These are phyloP conservation scores for Tolypocladium tundrense DNA, from an alignment of 2,329 filamentous ascomycete genomes.

Conservation along the genomic window DNA sequence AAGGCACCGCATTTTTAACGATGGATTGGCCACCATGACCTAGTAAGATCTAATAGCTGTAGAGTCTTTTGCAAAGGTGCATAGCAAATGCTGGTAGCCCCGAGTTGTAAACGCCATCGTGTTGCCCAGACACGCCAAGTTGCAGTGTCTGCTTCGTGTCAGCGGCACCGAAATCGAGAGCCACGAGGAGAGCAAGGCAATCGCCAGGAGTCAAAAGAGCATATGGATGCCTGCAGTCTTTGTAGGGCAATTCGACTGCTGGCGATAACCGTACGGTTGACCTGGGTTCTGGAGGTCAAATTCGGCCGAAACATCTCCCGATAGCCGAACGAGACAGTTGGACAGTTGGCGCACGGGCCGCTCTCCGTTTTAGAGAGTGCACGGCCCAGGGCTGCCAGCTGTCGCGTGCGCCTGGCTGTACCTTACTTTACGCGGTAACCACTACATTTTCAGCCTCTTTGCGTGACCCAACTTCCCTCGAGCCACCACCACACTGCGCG, in stretches of 20 bases:
- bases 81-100: neutral
- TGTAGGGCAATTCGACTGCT: neutral
- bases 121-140: neutral
- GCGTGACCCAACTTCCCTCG: neutral
- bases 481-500: neutral
- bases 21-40: neutral
- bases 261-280: neutral
- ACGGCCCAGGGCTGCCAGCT: neutral
- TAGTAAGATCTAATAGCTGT: neutral
- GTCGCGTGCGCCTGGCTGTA: neutral
- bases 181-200: neutral
- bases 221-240: neutral
- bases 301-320: slow-evolving; percentile 1
- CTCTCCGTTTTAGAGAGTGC: neutral
- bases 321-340: neutral
- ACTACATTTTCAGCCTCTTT: neutral
- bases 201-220: neutral
- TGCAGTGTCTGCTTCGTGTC: neutral
- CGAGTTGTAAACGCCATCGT: neutral
- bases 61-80: neutral
- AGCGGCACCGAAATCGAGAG: neutral
- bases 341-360: neutral
- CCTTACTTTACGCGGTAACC: neutral
- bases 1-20: neutral
- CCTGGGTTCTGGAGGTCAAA: neutral